Evolutionary conservation across 2,329 filamentous ascomycete genomes (phyloP).

Genomic region (Chaetomiaceae sp.): DNA sequence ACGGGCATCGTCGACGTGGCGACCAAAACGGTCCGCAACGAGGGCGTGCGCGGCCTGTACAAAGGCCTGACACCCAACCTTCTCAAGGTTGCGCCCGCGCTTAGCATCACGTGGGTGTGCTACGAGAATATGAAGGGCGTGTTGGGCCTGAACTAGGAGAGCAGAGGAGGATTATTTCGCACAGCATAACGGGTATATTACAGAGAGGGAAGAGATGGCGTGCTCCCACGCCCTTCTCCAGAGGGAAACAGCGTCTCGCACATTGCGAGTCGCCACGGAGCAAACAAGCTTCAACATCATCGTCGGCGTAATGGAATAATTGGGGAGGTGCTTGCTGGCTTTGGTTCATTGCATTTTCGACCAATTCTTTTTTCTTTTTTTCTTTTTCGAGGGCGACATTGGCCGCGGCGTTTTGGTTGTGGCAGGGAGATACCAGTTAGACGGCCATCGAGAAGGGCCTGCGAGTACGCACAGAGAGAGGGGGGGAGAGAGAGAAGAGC

Average conservation of each 20-base stretch:
- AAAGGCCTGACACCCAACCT: conserved; percentile 93
- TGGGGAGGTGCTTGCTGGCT: conserved; percentile 6
- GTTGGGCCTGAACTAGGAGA: conserved; percentile 48
- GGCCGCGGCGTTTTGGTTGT: conserved; percentile 22
- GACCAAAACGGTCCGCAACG: conserved; percentile 71
- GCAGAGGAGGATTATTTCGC: conserved; percentile 1
- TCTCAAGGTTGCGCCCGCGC: conserved; percentile 90
- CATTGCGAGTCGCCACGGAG: no score
- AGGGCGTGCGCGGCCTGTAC: conserved; percentile 83
- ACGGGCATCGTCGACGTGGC: conserved; percentile 88
- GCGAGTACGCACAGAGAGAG: background rate
- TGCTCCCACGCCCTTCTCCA: no score
- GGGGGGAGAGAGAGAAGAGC: background rate
- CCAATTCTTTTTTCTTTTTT: conserved; percentile 17
- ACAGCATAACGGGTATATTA: no score
- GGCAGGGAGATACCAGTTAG: conserved; percentile 23
- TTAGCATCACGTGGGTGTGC: conserved; percentile 91
- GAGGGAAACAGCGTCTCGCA: no score
- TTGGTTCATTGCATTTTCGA: conserved; percentile 10
- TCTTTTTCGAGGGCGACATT: conserved; percentile 17
- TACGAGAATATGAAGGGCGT: conserved; percentile 85
- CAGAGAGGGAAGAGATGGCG: no score
- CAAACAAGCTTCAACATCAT: conserved; percentile 16
- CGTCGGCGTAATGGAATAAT: conserved; percentile 19
- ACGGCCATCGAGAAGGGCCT: conserved; percentile 4